Percentiles rank a stretch among this genome's conserved stretches.
These are phyloP conservation scores for Psophocarpus tetragonolobus DNA, from an alignment of 306 rosid genomes.

Conservation along the genomic window DNA sequence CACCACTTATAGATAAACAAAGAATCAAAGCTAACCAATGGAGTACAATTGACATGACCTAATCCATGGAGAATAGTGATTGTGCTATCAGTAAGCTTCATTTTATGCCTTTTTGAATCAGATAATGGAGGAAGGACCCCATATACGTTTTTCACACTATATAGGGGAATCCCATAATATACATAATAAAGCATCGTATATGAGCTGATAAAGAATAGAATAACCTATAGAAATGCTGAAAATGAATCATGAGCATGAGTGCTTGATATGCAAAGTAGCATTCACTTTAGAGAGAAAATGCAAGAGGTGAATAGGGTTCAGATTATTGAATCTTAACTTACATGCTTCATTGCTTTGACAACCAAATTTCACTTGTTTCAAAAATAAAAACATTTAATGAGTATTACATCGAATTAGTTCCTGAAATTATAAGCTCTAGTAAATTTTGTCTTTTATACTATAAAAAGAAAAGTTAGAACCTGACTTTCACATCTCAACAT, in stretches of 20 bases:
- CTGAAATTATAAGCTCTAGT: neutral
- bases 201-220: neutral
- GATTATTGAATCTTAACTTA: slow-evolving; percentile 19
- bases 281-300: neutral
- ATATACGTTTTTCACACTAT: neutral
- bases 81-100: neutral
- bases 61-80: neutral
- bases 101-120: slow-evolving; percentile 6
- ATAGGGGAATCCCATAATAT: neutral
- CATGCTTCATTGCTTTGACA: slow-evolving; percentile 23
- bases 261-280: neutral
- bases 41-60: neutral
- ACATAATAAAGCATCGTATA: neutral
- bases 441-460: neutral
- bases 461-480: neutral
- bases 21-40: neutral
- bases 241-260: neutral
- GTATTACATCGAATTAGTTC: neutral
- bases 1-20: neutral
- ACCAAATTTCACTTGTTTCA: neutral
- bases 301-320: neutral
- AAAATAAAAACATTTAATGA: neutral
- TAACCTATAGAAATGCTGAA: neutral
- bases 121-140: neutral
- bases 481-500: neutral